Base-by-base conservation (phyloP, 106 monocot species). In the Allium sativum region DNA sequence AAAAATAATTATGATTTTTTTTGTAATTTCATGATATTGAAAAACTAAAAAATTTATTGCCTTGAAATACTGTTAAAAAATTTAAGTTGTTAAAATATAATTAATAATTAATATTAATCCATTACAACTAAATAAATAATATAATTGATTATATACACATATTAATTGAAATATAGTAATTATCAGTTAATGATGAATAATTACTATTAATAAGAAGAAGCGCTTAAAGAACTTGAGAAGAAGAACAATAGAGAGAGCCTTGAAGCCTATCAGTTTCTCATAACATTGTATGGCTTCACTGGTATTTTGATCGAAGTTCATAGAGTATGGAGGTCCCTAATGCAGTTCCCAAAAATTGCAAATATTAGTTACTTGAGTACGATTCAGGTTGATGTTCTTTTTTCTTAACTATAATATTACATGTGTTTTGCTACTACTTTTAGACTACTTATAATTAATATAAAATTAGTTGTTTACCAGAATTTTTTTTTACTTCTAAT, bases 341-440 rank as follows among this genome's bases (percentile, higher is more conserved):
- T 81, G 42, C 73, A 74, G 18, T 55, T 62, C 40, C 73, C 75
- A 10, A 92, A 78, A 40, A 85, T 82, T 74, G 85, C 88, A 18
- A 98, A 88, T 45, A 88, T 88, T 68, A 98, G 98, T 55, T 98
- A 98, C 67, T 62, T 98, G 21, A 98, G 92, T 59, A 88, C 88
- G 88, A 88, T 98, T 16, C 96, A 91, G 64, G 48, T 50, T 50
- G 3, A 15, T 50, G 13, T 2, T 12, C 48, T 50, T 50, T 50
- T 12, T 15, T 11, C 48, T 50, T 50, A 50, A 15, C 15, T 50
- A 15, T 50, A 31, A 31, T 3, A 5, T 31, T 31, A 31, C 31
- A 31, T 50, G 2, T 2, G 48, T 50, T 50, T 50, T 50, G 0
- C 11, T 50, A 50, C 15, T 15, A 50, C 15, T 11, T 50, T 50